These are phyloP conservation scores for Nannizzia gypsea DNA, from an alignment of 2,329 filamentous ascomycete species.

Conservation along the genomic window DNA sequence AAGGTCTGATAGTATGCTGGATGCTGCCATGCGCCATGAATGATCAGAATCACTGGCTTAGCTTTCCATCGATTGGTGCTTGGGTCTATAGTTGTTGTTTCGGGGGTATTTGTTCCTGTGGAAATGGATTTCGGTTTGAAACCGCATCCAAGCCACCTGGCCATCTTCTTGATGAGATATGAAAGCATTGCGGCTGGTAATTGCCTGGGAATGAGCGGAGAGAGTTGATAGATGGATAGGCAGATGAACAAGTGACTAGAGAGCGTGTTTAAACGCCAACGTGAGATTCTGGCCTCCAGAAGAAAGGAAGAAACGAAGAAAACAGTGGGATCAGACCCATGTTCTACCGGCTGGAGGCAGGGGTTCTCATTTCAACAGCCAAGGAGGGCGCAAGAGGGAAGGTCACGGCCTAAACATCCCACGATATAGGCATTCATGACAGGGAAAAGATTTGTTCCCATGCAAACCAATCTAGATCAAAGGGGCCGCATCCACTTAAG, in stretches of 20 bases:
- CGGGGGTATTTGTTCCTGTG: neutral
- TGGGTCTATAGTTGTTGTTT: no score
- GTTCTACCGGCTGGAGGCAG: conserved; percentile 1
- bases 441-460: neutral
- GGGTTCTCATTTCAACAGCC: neutral
- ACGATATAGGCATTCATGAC: neutral
- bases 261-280: neutral
- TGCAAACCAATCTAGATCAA: neutral
- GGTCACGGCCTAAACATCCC: neutral
- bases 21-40: conserved; percentile 30
- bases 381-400: neutral
- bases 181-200: neutral
- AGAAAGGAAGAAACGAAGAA: neutral
- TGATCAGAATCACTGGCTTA: conserved; percentile 26
- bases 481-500: neutral
- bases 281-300: neutral
- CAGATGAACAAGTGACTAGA: neutral
- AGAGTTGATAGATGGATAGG: neutral
- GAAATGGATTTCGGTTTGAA: neutral
- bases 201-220: no score
- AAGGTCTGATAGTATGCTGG: conserved; percentile 21
- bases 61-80: neutral
- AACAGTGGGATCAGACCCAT: neutral
- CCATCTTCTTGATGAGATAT: neutral
- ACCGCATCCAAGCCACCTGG: neutral